These are phyloP conservation scores for Euclidium syriacum DNA, from an alignment of 345 rosid species.

Conservation along the genomic window DNA sequence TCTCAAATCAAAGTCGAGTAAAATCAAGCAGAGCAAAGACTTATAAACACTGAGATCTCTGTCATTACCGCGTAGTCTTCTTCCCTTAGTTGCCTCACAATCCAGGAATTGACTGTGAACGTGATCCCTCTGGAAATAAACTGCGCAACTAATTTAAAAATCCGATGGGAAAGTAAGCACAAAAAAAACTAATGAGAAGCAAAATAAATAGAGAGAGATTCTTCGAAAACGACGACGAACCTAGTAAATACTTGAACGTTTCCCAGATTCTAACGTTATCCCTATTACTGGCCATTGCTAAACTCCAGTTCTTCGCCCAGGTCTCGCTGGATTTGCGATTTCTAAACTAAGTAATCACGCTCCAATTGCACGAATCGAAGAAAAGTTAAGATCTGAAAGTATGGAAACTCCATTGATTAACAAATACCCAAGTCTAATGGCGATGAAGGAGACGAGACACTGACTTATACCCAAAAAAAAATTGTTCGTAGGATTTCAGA, in stretches of 20 bases:
- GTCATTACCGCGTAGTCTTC: slow-evolving; percentile 90
- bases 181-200: not conserved
- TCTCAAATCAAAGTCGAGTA: not conserved
- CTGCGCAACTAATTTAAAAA: slow-evolving; percentile 53
- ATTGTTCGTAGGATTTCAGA: too few species aligned
- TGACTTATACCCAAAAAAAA: too few species aligned
- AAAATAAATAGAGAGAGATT: not conserved
- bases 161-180: not conserved
- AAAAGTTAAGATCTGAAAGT: not conserved
- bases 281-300: slow-evolving; percentile 17
- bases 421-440: too few species aligned
- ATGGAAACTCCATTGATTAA: too few species aligned
- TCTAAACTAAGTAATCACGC: not conserved
- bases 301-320: not conserved
- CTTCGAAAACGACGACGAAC: slow-evolving; percentile 22
- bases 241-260: slow-evolving; percentile 59
- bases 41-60: too few species aligned
- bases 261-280: slow-evolving; percentile 43
- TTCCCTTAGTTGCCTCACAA: slow-evolving; percentile 69
- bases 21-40: not conserved
- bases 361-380: not conserved
- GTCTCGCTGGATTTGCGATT: not conserved
- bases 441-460: too few species aligned
- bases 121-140: slow-evolving; percentile 83
- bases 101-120: slow-evolving; percentile 79